phyloP scores from a whole-genome alignment of 2,329 filamentous ascomycete species.

The Cladophialophora exuberans region DNA sequence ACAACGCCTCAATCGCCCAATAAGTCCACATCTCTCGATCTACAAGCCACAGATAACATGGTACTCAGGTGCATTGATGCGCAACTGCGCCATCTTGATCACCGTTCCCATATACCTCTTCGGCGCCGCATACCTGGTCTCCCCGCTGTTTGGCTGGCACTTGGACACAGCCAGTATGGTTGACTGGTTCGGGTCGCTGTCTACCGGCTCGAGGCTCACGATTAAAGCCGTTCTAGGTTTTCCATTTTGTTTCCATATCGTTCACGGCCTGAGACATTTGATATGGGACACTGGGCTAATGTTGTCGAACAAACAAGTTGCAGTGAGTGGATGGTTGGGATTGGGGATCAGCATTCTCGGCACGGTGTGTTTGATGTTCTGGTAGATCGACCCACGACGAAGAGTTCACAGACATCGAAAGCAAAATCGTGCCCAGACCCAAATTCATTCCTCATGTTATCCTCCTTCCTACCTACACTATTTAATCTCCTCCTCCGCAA shows the following conservation, averaged over 20 bases:
- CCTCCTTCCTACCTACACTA: neutral
- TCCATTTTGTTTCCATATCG: constrained; percentile 68
- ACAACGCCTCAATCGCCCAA: constrained; percentile 79
- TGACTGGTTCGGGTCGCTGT: constrained; percentile 65
- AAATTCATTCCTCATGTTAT: too few species aligned
- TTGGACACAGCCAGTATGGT: constrained; percentile 66
- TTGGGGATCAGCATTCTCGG: constrained; percentile 16
- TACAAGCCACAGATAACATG: constrained; percentile 87
- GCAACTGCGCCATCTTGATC: constrained; percentile 75
- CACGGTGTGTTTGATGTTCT: constrained; percentile 20
- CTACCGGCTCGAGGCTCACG: constrained; percentile 59
- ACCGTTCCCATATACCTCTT: constrained; percentile 78
- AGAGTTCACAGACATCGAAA: neutral
- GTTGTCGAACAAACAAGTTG: constrained; percentile 66
- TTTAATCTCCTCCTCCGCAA: constrained; percentile 2
- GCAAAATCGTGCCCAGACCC: neutral
- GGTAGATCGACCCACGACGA: too few species aligned
- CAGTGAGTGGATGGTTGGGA: constrained; percentile 65
- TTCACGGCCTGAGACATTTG: constrained; percentile 72
- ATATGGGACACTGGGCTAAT: constrained; percentile 67
- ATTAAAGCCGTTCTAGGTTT: constrained; percentile 64
- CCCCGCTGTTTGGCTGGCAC: constrained; percentile 73
- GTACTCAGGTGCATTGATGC: constrained; percentile 75
- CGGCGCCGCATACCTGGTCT: constrained; percentile 76
- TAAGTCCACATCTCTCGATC: constrained; percentile 82